Evolutionary conservation across 805 yeast species (phyloP).

Genomic region (Isabelozyma pseudorhagii): DNA sequence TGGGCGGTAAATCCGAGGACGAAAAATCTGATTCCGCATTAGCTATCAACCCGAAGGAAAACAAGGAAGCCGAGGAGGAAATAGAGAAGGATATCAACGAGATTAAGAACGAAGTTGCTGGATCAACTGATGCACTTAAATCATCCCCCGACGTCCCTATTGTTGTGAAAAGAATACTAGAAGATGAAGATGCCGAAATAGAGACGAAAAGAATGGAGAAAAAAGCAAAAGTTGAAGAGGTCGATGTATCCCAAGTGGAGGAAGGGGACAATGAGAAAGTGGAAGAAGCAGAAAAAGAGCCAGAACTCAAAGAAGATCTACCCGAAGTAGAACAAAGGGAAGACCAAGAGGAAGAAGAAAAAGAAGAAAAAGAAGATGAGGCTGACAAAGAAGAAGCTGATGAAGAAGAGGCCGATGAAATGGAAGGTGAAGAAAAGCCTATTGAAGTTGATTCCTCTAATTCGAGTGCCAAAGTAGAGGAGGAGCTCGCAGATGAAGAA

Average conservation of each 20-base stretch:
- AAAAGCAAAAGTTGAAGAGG: not conserved
- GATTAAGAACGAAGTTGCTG: constrained; percentile 1
- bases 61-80: constrained; percentile 5
- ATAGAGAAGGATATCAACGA: constrained; percentile 5
- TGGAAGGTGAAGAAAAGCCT: constrained; percentile 10
- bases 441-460: constrained; percentile 3
- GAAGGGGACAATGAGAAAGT: constrained; percentile 1
- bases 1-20: constrained; percentile 8
- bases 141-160: not conserved
- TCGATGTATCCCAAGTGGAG: constrained; percentile 1
- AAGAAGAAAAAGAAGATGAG: constrained; percentile 11
- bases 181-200: constrained; percentile 7
- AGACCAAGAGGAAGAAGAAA: constrained; percentile 9
- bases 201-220: constrained; percentile 1
- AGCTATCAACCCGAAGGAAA: constrained; percentile 5
- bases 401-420: constrained; percentile 8
- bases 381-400: constrained; percentile 9
- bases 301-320: constrained; percentile 3
- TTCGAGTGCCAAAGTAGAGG: constrained; percentile 8
- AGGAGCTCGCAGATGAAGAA: constrained; percentile 11
- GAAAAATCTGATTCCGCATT: constrained; percentile 3
- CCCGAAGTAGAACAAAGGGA: constrained; percentile 13
- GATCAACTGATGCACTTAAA: not conserved
- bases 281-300: constrained; percentile 14
- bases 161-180: not conserved